These are phyloP conservation scores for Mortierella alpina DNA, from an alignment of 192 early-diverging fungal genomes.

Conservation along the genomic window DNA sequence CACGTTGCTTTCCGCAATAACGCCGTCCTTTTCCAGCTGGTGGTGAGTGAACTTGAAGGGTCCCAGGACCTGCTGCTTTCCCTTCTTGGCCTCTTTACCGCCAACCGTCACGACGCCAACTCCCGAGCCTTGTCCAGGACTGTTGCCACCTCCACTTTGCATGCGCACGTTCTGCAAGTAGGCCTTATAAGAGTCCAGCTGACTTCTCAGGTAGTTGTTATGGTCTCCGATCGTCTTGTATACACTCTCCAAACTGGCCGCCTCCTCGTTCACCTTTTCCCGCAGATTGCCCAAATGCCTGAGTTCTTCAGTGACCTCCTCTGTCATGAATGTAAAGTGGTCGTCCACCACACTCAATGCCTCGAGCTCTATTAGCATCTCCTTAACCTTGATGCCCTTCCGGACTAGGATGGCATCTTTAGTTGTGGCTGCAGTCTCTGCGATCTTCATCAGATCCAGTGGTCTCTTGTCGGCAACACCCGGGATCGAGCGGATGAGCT, in stretches of 20 bases:
- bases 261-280: constrained; percentile 89
- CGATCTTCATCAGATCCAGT: constrained; percentile 77
- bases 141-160: constrained; percentile 67
- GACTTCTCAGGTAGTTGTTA: constrained; percentile 89
- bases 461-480: constrained; percentile 63
- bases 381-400: constrained; percentile 95
- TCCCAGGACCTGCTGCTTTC: constrained; percentile 66
- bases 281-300: constrained; percentile 90
- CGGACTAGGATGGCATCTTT: constrained; percentile 89
- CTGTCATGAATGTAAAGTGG: constrained; percentile 83
- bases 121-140: constrained; percentile 48
- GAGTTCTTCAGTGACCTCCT: constrained; percentile 91
- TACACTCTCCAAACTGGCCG: constrained; percentile 80
- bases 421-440: constrained; percentile 88
- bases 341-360: constrained; percentile 84
- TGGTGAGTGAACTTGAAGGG: constrained; percentile 87
- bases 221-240: constrained; percentile 95
- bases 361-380: constrained; percentile 91
- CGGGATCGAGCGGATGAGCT: constrained; percentile 91
- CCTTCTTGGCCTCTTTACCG: constrained; percentile 59
- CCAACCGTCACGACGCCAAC: constrained; percentile 76
- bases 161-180: constrained; percentile 94
- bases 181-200: constrained; percentile 94
- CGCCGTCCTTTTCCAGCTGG: constrained; percentile 89
- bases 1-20: constrained; percentile 92